A percentile compares a stretch with the other conserved stretches of the same genome.
Conservation (phyloP, 495 filamentous ascomycete species). For the Rostrohypoxylon terebratum region DNA sequence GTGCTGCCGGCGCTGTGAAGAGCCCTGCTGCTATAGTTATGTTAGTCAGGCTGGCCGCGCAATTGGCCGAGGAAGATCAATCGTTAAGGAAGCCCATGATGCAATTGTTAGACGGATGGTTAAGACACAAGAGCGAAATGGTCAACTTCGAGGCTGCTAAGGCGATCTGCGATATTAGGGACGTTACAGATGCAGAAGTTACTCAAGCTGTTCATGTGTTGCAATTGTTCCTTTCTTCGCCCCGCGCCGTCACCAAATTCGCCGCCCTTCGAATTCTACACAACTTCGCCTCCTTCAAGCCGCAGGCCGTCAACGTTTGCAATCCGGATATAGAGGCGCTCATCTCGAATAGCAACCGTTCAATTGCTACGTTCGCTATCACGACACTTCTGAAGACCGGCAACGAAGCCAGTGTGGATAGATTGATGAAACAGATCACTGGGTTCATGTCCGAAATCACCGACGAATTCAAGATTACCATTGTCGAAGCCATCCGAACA, state of each 20-base stretch:
- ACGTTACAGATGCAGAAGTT: constrained; percentile 92
- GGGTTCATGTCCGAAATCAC: constrained; percentile 98
- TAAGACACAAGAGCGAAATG: constrained; percentile 99
- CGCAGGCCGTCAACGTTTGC: constrained; percentile 89
- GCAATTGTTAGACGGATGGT: constrained; percentile 93
- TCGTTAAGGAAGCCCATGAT: constrained; percentile 94
- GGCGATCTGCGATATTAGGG: constrained; percentile 92
- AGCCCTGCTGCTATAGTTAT: constrained; percentile 92
- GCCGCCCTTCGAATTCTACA: constrained; percentile 97
- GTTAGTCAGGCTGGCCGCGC: constrained; percentile 91
- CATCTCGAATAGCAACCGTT: constrained; percentile 96
- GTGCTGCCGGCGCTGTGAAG: constrained; percentile 89
- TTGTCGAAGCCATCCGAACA: constrained; percentile 97
- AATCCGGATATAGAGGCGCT: constrained; percentile 96
- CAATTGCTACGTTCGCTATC: constrained; percentile 97
- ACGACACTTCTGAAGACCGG: constrained; percentile 98
- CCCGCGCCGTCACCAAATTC: constrained; percentile 96
- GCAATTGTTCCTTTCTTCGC: constrained; percentile 96
- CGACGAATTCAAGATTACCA: constrained; percentile 99
- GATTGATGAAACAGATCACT: constrained; percentile 97
- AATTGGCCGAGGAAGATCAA: constrained; percentile 92
- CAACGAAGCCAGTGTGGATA: constrained; percentile 95
- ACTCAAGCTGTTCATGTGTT: constrained; percentile 93
- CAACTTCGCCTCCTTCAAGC: constrained; percentile 94
- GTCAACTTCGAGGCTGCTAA: constrained; percentile 99